Conservation (phyloP, 768 basidiomycete genomes). For the Clavaria fumosa region DNA sequence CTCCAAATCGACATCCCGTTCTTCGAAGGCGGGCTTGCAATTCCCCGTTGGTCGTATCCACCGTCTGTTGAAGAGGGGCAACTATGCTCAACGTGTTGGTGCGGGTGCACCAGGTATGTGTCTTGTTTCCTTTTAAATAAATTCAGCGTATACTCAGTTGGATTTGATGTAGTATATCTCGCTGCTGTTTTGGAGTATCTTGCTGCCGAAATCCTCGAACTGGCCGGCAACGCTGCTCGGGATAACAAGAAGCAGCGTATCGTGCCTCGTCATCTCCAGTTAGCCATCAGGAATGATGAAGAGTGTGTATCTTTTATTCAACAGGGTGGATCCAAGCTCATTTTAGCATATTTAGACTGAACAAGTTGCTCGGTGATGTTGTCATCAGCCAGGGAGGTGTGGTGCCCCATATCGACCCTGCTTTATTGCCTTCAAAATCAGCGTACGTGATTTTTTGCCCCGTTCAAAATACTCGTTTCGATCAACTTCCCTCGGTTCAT, state of each 20-base stretch:
- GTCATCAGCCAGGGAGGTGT: conserved; percentile 73
- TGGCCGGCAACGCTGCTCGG: conserved; percentile 66
- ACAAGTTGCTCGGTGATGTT: conserved; percentile 44
- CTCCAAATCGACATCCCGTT: conserved; percentile 49
- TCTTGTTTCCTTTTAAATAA: no score
- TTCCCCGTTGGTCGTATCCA: conserved; percentile 80
- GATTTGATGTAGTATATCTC: conserved; percentile 43
- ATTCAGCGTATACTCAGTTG: no score
- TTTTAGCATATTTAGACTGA: conserved; percentile 35
- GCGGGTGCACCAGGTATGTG: conserved; percentile 58
- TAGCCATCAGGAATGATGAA: conserved; percentile 67
- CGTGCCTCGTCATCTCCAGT: conserved; percentile 67
- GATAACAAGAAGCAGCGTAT: conserved; percentile 78
- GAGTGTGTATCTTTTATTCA: conserved; percentile 27
- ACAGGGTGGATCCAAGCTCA: no score
- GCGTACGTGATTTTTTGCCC: no score
- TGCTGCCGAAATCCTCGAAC: conserved; percentile 73
- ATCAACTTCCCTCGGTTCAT: no score
- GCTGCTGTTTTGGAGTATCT: conserved; percentile 82
- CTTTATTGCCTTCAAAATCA: conserved; percentile 26
- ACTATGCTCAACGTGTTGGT: conserved; percentile 58
- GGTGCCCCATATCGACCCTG: conserved; percentile 13
- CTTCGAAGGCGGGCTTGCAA: conserved; percentile 45
- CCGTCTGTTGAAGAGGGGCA: conserved; percentile 57
- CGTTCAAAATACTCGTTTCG: no score